Conservation (phyloP, 1,284 basidiomycete genomes). For the Volvariella surrecta region DNA sequence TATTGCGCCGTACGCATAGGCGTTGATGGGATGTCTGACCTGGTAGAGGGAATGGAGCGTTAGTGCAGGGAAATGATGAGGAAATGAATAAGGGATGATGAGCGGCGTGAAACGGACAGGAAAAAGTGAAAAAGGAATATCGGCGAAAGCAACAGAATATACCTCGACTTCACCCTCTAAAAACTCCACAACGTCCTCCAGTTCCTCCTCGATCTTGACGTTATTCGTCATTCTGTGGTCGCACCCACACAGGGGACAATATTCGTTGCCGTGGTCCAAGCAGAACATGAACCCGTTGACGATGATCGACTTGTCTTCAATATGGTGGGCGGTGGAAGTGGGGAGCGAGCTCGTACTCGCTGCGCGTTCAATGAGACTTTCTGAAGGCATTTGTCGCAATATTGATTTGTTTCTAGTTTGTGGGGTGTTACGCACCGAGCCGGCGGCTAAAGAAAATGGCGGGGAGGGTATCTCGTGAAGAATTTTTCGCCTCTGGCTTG, state of each 20-base stretch:
- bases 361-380: no score
- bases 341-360: no score
- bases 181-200: conserved; percentile 14
- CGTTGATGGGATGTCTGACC: conserved; percentile 21
- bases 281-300: conserved; percentile 26
- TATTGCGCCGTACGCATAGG: conserved; percentile 18
- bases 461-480: no score
- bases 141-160: conserved; percentile 4
- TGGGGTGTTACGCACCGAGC: no score
- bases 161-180: conserved; percentile 17
- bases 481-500: no score
- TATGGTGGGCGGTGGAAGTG: no score
- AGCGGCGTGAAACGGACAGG: no score
- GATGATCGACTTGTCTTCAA: conserved; percentile 12
- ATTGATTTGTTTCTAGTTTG: no score
- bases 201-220: conserved; percentile 19
- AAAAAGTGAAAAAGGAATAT: no score
- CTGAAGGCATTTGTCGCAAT: no score
- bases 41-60: conserved; percentile 8
- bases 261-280: conserved; percentile 22
- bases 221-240: conserved; percentile 26
- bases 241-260: conserved; percentile 20
- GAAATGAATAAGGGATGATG: not conserved
- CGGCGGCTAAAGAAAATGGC: no score
- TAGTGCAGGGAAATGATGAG: not conserved